These are phyloP conservation scores for Neofusicoccum cordaticola DNA, from an alignment of 2,329 filamentous ascomycete genomes.

Conservation along the genomic window DNA sequence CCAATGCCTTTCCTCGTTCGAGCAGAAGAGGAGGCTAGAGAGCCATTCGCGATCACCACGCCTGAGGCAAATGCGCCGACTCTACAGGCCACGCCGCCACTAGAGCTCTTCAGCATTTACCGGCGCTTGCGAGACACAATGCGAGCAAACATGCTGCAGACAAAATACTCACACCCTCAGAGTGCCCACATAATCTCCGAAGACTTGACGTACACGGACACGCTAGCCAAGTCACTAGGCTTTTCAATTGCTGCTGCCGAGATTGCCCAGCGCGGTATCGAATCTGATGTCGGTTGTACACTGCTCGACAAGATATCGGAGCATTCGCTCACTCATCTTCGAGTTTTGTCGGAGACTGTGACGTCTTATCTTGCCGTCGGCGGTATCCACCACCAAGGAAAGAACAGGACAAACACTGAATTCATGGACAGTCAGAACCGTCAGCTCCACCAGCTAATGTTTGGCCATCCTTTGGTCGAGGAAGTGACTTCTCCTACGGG, in stretches of 20 bases:
- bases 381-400: conserved; percentile 58
- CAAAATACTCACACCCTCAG: conserved; percentile 45
- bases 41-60: neutral
- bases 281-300: conserved; percentile 66
- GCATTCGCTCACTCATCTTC: conserved; percentile 78
- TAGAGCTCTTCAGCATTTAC: conserved; percentile 55
- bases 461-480: conserved; percentile 48
- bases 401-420: conserved; percentile 62
- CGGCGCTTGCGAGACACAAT: conserved; percentile 56
- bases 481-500: conserved; percentile 38
- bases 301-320: conserved; percentile 82
- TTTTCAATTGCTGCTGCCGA: conserved; percentile 85
- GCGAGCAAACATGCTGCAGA: conserved; percentile 48
- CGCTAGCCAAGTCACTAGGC: conserved; percentile 66
- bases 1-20: neutral
- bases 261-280: conserved; percentile 84
- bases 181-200: conserved; percentile 40
- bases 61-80: neutral
- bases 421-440: conserved; percentile 66
- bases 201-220: conserved; percentile 54
- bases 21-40: conserved; percentile 11
- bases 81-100: conserved; percentile 26
- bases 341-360: conserved; percentile 83
- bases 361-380: conserved; percentile 80
- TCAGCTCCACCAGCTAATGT: conserved; percentile 75